Base-by-base conservation (phyloP, 768 basidiomycete species). In the Pleurotus platypus region DNA sequence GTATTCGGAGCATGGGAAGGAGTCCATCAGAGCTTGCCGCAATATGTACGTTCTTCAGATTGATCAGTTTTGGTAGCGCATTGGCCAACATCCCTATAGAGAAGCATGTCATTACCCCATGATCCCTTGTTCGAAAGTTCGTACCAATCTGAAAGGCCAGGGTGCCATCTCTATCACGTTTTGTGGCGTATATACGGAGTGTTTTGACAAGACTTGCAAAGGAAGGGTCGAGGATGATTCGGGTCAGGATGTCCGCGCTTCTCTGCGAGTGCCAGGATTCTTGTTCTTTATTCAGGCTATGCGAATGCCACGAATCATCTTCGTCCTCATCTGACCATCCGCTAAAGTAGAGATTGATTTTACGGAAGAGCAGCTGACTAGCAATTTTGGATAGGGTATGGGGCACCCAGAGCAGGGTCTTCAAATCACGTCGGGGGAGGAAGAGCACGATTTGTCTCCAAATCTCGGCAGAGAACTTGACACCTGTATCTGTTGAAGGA, bases 381-480 rank as follows among this genome's bases (percentile, higher is more conserved):
- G 88, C 86, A 48, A 89, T 81, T 39, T 83, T 80, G 2, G 87
- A 89, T 37, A 89, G 73, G 15, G 76, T 77, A 60, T 89, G 85
- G 0, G 87, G 86, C 3, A 90, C 78, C 50, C 81, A 78, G 1
- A 89, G 72, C 0, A 88, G 71, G 0, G 83, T 78, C 63, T 82
- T 85, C 50, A 89, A 80, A 66, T 90, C 88, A 8, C 78, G 78
- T 16, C 80, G 77, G 0, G 86, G 83, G 4, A 90, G 76, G 62
- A 77, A 84, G 4, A 77, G 69, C 0, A 82, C 86, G 39, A 90
- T 83, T 64, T 88, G 82, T 37, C 83, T 75, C 88, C 88, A 90
- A 51, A 89, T 81, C 69, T 90, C 88, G 5, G 75, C 74, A 3
- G 87, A 87, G 62, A 89, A 81, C 16, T 78, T 77, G 39, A 80